Percentiles rank a stretch among this genome's conserved stretches.
Evolutionary conservation across 148 eudicot species (phyloP).

Genomic region (Polygonum maritimum): DNA sequence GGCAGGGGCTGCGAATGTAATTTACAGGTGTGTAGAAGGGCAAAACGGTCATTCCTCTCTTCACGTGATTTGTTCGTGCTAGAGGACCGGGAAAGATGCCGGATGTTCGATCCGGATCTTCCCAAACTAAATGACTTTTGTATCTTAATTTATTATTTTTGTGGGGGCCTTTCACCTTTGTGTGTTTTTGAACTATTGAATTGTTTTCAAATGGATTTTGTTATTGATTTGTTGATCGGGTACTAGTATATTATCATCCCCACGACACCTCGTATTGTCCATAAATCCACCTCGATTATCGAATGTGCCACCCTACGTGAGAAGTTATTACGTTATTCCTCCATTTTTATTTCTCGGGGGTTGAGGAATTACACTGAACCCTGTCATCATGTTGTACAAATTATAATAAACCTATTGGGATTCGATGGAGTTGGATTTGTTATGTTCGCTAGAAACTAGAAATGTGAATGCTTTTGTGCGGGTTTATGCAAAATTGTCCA

Average conservation of each 20-base stretch:
- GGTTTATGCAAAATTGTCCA: too few relatives aligned
- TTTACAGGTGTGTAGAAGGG: background rate
- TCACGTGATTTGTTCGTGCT: slow-evolving; percentile 1
- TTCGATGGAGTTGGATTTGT: background rate
- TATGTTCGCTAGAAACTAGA: background rate
- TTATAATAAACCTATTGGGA: background rate
- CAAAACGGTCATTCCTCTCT: background rate
- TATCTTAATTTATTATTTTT: background rate
- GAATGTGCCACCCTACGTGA: background rate
- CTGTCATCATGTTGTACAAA: background rate
- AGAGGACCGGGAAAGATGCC: background rate
- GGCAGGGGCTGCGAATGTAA: background rate
- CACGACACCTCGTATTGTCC: background rate
- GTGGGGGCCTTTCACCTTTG: background rate
- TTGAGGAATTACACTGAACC: background rate
- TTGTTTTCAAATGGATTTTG: background rate
- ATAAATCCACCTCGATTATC: slow-evolving; percentile 1
- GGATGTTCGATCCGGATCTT: slow-evolving; percentile 6
- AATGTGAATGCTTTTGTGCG: too few relatives aligned
- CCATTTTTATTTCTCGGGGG: background rate
- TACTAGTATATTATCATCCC: background rate
- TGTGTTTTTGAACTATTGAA: too few relatives aligned
- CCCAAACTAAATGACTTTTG: background rate
- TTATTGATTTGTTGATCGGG: background rate
- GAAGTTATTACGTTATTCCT: background rate